phyloP scores from a whole-genome alignment of 768 basidiomycete species.

The Tephrocybe sp. region DNA sequence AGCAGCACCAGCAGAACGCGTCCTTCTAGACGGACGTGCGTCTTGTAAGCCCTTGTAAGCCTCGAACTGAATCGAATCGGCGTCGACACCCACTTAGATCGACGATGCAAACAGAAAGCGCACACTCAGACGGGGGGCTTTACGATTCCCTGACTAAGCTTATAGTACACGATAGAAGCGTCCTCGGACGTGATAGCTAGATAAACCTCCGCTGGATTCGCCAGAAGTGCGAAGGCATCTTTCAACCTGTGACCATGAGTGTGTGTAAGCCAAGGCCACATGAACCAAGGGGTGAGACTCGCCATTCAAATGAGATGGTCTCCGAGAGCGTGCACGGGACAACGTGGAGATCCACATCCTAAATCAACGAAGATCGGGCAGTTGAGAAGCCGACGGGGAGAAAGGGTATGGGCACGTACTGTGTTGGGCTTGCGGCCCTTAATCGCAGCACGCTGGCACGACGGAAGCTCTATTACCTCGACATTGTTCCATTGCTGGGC shows the following conservation, averaged over 20 bases:
- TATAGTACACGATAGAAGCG: conserved; percentile 84
- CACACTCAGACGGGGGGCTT: conserved; percentile 59
- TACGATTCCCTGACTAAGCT: conserved; percentile 72
- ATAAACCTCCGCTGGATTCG: conserved; percentile 50
- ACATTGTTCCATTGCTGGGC: conserved; percentile 75
- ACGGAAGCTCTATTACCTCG: conserved; percentile 57
- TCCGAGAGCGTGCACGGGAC: conserved; percentile 73
- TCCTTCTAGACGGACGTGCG: too few relatives aligned
- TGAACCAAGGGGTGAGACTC: conserved; percentile 15
- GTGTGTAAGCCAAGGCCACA: background rate
- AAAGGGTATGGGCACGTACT: conserved; percentile 31
- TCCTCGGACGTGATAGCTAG: conserved; percentile 76
- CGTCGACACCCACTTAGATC: background rate
- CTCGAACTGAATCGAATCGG: background rate
- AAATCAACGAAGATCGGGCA: background rate
- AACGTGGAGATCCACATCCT: conserved; percentile 50
- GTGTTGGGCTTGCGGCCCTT: conserved; percentile 55
- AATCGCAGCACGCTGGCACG: conserved; percentile 55
- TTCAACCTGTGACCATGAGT: conserved; percentile 45
- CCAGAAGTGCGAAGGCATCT: conserved; percentile 53
- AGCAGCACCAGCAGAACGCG: background rate
- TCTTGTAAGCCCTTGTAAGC: too few relatives aligned
- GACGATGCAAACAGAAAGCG: background rate
- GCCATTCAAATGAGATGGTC: conserved; percentile 65
- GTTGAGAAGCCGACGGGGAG: conserved; percentile 5